Evolutionary conservation across 768 basidiomycete genomes (phyloP), one percentile per base, ranked within the genome.

Genomic region (Grammothele lineata): DNA sequence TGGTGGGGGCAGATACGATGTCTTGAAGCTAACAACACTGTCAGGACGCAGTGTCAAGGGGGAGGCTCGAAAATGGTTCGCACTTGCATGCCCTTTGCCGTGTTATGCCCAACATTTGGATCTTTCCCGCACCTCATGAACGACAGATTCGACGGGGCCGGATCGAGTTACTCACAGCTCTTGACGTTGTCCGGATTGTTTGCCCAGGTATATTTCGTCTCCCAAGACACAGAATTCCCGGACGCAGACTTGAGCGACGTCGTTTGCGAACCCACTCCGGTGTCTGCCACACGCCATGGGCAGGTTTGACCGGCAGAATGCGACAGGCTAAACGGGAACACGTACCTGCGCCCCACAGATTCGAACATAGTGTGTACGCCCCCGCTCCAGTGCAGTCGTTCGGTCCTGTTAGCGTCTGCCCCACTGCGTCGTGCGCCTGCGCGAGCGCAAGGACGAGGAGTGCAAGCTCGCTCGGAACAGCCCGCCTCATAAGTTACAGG

Each of bases 181-280:
- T 81, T 81, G 43, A 80, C 79, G 38, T 64, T 67, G 51, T 78
- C 75, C 22, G 68, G 64, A 34, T 62, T 69, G 50, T 75, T 70
- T 4, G 74, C 69, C 79, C 78, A 80, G 18, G 64, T 77, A 57
- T 70, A 80, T 40, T 62, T 70, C 9, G 79, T 80, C 17, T 69
- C 65, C 79, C 79, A 81, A 0, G 77, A 66, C 14, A 78, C 70
- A 10, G 58, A 59, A 43, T 67, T 64, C 19, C 69, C 67, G n/a
- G 63, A 61, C 4, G 69, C 49, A 39, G 61, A 65, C 39, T 67
- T 53, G 35, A 80, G 62, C 0, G 76, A 77, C 0, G 79, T 74
- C 18, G 61, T 64, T 54, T 81, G 75, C 15, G 62, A 69, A 6
- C 78, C 79, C 0, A 70, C 70, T 8, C 79, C 78, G 11, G 65